Conservation (phyloP, 768 basidiomycete species). For the Peribolospora kevripleyi region DNA sequence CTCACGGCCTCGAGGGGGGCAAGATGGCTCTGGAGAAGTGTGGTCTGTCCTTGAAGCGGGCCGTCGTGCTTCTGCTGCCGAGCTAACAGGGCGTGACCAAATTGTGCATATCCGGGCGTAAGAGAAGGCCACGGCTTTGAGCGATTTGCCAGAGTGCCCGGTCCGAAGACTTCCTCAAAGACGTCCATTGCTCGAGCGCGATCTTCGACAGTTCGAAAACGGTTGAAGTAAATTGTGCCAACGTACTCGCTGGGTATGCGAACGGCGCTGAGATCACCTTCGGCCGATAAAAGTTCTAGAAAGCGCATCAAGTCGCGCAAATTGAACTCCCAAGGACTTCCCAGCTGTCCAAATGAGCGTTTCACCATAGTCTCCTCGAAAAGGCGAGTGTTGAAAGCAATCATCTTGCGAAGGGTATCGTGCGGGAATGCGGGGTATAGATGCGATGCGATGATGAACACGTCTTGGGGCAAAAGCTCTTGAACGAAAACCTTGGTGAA, state of each 20-base stretch:
- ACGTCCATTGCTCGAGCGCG: conserved; percentile 22
- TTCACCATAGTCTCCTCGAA: conserved; percentile 40
- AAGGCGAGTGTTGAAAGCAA: conserved; percentile 49
- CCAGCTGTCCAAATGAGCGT: conserved; percentile 40
- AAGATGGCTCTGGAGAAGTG: conserved; percentile 38
- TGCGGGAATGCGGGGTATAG: conserved; percentile 40
- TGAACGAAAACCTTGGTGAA: conserved; percentile 95
- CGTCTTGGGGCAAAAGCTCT: conserved; percentile 52
- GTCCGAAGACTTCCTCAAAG: conserved; percentile 18
- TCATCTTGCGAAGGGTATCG: conserved; percentile 42
- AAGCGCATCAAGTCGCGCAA: conserved; percentile 80
- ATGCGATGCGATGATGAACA: conserved; percentile 49
- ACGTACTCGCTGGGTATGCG: conserved; percentile 35
- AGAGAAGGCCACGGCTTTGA: conserved; percentile 19
- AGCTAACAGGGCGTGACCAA: conserved; percentile 36
- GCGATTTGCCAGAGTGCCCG: conserved; percentile 13
- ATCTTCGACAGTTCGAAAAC: conserved; percentile 57
- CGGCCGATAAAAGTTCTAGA: conserved; percentile 30
- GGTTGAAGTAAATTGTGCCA: conserved; percentile 50
- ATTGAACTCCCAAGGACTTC: conserved; percentile 95
- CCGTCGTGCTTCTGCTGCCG: conserved; percentile 18
- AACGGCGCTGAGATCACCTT: conserved; percentile 15
- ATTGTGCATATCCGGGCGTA: conserved; percentile 25
- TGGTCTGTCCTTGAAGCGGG: conserved; percentile 19
- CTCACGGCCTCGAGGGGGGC: conserved; percentile 48